A percentile compares a stretch with the other conserved stretches of the same genome.
Evolutionary conservation across 192 early-diverging fungal genomes (phyloP).

Genomic region (Rhizophlyctis rosea): DNA sequence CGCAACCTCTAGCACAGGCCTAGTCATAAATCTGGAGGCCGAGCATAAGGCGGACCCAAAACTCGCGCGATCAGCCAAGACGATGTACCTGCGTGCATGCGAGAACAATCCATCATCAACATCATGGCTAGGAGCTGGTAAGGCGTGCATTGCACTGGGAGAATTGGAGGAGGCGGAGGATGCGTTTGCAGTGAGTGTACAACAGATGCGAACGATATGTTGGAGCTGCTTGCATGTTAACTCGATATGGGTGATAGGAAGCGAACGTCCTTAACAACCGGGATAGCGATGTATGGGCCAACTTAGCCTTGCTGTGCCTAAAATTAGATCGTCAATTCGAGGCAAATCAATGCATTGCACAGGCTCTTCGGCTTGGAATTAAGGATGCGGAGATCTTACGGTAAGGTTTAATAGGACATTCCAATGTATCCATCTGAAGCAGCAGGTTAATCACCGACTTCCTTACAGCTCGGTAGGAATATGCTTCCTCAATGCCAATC

Average conservation of each 20-base stretch:
- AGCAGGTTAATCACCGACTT: not conserved
- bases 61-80: constrained; percentile 41
- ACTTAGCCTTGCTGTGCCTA: constrained; percentile 47
- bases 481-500: constrained; percentile 30
- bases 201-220: not conserved
- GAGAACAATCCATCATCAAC: constrained; percentile 32
- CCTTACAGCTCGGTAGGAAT: constrained; percentile 26
- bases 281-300: constrained; percentile 54
- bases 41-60: constrained; percentile 19
- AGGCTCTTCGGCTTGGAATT: constrained; percentile 49
- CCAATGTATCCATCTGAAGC: not conserved
- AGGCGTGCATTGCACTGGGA: constrained; percentile 45
- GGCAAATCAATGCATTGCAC: constrained; percentile 50
- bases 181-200: constrained; percentile 41
- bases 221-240: not conserved
- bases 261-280: constrained; percentile 60
- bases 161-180: constrained; percentile 55
- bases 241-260: constrained; percentile 34
- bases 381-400: constrained; percentile 40
- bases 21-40: not conserved
- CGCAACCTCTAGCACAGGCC: not conserved
- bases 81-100: constrained; percentile 52
- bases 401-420: constrained; percentile 16
- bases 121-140: constrained; percentile 53
- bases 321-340: constrained; percentile 42